Conservation (phyloP, 176 grass and related monocot genomes). For the Oryza longistaminata region DNA sequence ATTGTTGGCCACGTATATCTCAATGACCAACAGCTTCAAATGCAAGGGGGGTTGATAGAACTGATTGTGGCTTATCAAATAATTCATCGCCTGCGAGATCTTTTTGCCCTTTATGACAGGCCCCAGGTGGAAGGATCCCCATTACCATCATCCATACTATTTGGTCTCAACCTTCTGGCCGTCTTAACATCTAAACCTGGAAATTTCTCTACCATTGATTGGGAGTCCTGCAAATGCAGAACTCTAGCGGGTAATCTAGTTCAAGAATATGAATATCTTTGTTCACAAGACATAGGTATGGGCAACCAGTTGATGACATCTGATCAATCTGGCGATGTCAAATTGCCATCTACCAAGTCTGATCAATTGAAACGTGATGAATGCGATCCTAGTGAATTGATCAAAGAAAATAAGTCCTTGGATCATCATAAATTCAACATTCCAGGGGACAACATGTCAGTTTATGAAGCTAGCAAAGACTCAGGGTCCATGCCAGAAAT, state of each 20-base stretch:
- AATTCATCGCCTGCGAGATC: conserved; percentile 89
- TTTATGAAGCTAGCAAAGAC: conserved; percentile 47
- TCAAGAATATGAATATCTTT: conserved; percentile 66
- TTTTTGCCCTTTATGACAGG: conserved; percentile 97
- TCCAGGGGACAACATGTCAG: conserved; percentile 18
- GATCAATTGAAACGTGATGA: conserved; percentile 27
- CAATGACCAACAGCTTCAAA: conserved; percentile 75
- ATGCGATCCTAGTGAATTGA: conserved; percentile 26
- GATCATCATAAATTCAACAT: conserved; percentile 17
- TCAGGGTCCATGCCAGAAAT: conserved; percentile 32
- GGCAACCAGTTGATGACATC: conserved; percentile 39
- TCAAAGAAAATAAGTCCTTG: conserved; percentile 46
- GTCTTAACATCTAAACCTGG: conserved; percentile 89
- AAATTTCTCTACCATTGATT: conserved; percentile 81
- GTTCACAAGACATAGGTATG: conserved; percentile 44
- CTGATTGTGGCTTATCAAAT: conserved; percentile 97
- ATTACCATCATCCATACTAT: conserved; percentile 92
- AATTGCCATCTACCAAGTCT: conserved; percentile 20
- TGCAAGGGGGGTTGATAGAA: conserved; percentile 92
- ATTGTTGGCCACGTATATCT: conserved; percentile 80
- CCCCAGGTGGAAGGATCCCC: conserved; percentile 98
- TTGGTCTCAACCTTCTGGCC: conserved; percentile 81
- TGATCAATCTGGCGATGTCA: conserved; percentile 50
- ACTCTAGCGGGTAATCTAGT: conserved; percentile 44
- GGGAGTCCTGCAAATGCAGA: conserved; percentile 83